Base-by-base conservation (phyloP, 768 basidiomycete genomes). In the Pulveroboletus sp. region DNA sequence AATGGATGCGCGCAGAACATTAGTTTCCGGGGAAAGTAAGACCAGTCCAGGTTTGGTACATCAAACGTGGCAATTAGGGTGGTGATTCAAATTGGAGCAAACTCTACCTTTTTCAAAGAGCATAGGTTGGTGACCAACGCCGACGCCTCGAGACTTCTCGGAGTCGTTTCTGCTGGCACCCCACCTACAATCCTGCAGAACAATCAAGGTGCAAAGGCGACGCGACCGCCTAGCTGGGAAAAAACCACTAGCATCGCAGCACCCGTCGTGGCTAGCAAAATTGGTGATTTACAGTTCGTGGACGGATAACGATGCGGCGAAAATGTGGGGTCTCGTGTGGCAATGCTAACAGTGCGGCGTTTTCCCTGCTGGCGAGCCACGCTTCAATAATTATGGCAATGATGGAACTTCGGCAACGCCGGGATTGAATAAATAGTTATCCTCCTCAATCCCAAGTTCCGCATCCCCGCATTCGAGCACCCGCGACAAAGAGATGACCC, bases 121-220 rank as follows among this genome's bases (percentile, higher is more conserved):
- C 22, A 29, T 23, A 30, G 3, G 13, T 56, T 56, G 55, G 26
- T 29, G 20, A 42, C 45, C 53, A 50, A 55, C 46, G 60, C 53
- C 32, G 47, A 60, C 49, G 51, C 60, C 56, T 61, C 59, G 59
- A 61, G 60, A 58, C 37, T 60, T n/a, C n/a, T n/a, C n/a, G n/a
- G n/a, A n/a, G n/a, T n/a, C 59, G 55, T 61, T 54, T 61, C 60
- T 60, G 50, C 32, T 30, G 20, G 45, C 46, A 49, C 41, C 22
- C 42, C 52, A 49, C 43, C 32, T 31, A 4, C 42, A 43, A 50
- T 23, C n/a, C n/a, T n/a, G n/a, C n/a, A n/a, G n/a, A n/a, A n/a
- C n/a, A n/a, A n/a, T n/a, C n/a, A n/a, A n/a, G n/a, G n/a, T n/a
- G n/a, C n/a, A n/a, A n/a, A n/a, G n/a, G n/a, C n/a, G n/a, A n/a